Base-by-base conservation (phyloP, 164 flowering plant genomes). In the Berberis vulgaris region DNA sequence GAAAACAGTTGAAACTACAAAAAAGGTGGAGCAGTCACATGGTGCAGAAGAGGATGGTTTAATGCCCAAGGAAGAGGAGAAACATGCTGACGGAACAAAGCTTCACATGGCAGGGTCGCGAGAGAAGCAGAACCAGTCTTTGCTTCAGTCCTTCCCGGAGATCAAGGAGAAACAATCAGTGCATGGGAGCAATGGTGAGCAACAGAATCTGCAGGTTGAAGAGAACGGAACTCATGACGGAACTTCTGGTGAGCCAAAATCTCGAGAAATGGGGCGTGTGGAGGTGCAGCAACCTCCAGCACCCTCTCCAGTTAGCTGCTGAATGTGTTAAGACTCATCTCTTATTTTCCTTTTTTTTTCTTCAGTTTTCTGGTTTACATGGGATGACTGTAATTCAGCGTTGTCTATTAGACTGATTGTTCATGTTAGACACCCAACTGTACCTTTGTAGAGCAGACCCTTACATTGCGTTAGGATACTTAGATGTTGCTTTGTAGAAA, bases 171-270 rank as follows among this genome's bases (percentile, higher is more conserved):
- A 72, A 49, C 75, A 69, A 63, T 53, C 72, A 43, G 53, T 41
- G 2, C 61, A 63, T 40, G 65, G 65, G 8, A 74, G 52, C 60
- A 43, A 59, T 1, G 45, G 45, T 41, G 60, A 57, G 41, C 47
- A 44, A 59, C 47, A 59, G 1, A 59, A 38, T 59, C 1, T 59
- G 49, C 62, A 67, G 55, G 71, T 65, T 10, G 58, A 42, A 38
- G 74, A 65, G 66, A 77, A 75, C 65, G 78, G 80, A 42, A 72
- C 65, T 60, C 57, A 59, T 3, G 59, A 65, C 41, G 45, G 41
- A 47, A 11, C 50, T 47, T 7, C 50, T 5, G 59, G 49, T 6
- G 52, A 56, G 57, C 50, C 60, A 49, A 72, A 72, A 56, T 69
- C 78, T 58, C 70, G 66, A 69, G 74, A 62, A 60, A 70, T 70